Evolutionary conservation across 768 basidiomycete species (phyloP), one percentile per base, ranked within the genome.

Genomic region (Tricholoma sp.): DNA sequence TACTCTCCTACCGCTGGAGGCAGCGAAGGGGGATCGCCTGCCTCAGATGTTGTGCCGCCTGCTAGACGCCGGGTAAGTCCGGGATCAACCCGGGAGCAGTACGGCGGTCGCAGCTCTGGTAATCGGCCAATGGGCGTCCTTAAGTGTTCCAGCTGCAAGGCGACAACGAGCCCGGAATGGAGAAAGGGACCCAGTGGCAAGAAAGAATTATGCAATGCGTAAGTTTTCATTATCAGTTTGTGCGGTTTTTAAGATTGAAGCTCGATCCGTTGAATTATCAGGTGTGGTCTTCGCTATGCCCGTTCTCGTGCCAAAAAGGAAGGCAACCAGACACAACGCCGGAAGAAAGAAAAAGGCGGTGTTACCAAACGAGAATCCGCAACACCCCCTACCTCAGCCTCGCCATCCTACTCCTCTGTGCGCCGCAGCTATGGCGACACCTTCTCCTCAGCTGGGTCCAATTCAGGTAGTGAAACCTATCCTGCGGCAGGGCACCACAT

Each of bases 141-240:
- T 57, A 81, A 81, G 63, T 94, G 91, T 70, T 81, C 84, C 19
- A 90, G 88, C 67, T 94, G 92, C 72, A 88, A 85, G 71, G 85
- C 79, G 10, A 91, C 86, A 6, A 79, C 81, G 7, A 93, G 91
- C 66, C 92, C 92, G 0, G 92, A 94, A 70, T 94, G 92, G 92
- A 77, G 92, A 67, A 94, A 94, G 71, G 92, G 92, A 18, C 90
- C 91, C 53, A 91, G 83, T 64, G 92, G 92, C 24, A 88, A 89
- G 71, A 94, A 94, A 72, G 91, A 94, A 69, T 78, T 94, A 24
- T 94, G 92, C 70, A 94, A 94, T 75, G 92, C 92, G 88, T 93
- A 73, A 77, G 89, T 81, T 61, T 63, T 68, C 61, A 37, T 27
- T 45, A 59, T 54, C 29, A 41, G 50, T 59, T 59, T 50, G 45